A percentile compares a stretch with the other conserved stretches of the same genome.
Evolutionary conservation across 805 yeast genomes (phyloP).

Genomic region (Millerozyma miso): DNA sequence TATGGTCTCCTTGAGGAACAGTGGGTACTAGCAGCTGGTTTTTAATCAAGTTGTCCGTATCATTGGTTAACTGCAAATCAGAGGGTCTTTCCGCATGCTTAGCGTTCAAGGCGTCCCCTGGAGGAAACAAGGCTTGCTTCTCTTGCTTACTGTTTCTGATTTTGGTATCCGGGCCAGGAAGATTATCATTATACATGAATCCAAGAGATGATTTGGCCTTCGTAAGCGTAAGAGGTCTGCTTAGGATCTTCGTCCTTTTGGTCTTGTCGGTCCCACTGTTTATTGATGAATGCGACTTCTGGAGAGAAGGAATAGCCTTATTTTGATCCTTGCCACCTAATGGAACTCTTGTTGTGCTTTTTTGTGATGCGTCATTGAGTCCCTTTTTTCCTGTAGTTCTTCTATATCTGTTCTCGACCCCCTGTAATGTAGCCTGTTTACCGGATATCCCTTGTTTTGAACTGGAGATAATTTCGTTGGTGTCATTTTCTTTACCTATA

Average conservation of each 20-base stretch:
- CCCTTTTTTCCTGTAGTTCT: background rate
- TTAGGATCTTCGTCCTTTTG: conserved; percentile 6
- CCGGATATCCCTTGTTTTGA: background rate
- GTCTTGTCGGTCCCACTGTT: conserved; percentile 1
- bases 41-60: conserved; percentile 25
- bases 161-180: background rate
- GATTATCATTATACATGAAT: conserved; percentile 16
- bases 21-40: conserved; percentile 3
- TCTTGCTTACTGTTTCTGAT: conserved; percentile 2
- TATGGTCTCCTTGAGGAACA: background rate
- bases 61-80: conserved; percentile 17
- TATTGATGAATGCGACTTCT: conserved; percentile 23
- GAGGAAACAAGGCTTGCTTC: background rate
- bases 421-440: background rate
- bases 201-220: conserved; percentile 38
- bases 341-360: conserved; percentile 23
- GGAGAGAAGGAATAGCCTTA: conserved; percentile 21
- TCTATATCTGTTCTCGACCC: conserved; percentile 1
- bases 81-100: conserved; percentile 16
- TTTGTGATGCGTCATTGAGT: background rate
- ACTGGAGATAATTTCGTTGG: background rate
- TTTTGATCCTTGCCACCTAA: conserved; percentile 40
- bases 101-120: conserved; percentile 5
- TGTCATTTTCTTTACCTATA: background rate
- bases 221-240: conserved; percentile 21